Conservation (phyloP, 2,329 filamentous ascomycete genomes). For the Fusarium sp. region DNA sequence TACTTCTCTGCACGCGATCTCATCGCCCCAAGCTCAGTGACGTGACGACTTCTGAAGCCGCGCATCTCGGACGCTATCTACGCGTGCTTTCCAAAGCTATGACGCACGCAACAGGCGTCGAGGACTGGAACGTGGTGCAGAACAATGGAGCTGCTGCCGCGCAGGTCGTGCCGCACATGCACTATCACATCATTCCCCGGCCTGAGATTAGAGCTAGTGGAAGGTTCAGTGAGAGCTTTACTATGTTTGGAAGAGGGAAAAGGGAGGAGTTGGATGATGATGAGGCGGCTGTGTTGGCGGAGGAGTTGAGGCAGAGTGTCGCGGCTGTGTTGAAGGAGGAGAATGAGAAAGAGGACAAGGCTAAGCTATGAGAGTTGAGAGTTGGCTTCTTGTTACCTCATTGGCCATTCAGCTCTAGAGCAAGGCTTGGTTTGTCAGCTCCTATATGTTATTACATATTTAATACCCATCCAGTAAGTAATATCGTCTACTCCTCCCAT, state of each 20-base stretch:
- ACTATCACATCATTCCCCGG: conserved; percentile 93
- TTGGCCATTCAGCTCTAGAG: conserved; percentile 3
- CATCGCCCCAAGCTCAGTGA: conserved; percentile 85
- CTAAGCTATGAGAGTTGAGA: conserved; percentile 52
- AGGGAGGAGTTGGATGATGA: conserved; percentile 81
- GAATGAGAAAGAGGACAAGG: conserved; percentile 42
- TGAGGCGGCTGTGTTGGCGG: conserved; percentile 71
- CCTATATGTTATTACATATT: conserved; percentile 1
- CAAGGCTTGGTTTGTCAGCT: conserved; percentile 4
- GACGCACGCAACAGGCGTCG: conserved; percentile 73
- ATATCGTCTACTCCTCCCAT: not conserved
- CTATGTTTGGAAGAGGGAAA: conserved; percentile 82
- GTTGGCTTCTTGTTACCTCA: conserved; percentile 14
- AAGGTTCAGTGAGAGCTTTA: conserved; percentile 72
- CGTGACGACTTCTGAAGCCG: conserved; percentile 70
- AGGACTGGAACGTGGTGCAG: conserved; percentile 96
- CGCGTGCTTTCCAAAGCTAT: conserved; percentile 79
- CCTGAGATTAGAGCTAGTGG: conserved; percentile 71
- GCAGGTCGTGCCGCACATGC: conserved; percentile 92
- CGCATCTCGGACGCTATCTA: conserved; percentile 74
- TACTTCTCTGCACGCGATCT: conserved; percentile 80
- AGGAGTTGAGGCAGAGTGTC: conserved; percentile 62
- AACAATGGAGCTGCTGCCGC: conserved; percentile 92
- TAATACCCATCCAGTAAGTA: conserved; percentile 25
- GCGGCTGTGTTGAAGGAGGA: conserved; percentile 56